phyloP scores from a whole-genome alignment of 2,329 filamentous ascomycete species.

The Neurospora crassa region DNA sequence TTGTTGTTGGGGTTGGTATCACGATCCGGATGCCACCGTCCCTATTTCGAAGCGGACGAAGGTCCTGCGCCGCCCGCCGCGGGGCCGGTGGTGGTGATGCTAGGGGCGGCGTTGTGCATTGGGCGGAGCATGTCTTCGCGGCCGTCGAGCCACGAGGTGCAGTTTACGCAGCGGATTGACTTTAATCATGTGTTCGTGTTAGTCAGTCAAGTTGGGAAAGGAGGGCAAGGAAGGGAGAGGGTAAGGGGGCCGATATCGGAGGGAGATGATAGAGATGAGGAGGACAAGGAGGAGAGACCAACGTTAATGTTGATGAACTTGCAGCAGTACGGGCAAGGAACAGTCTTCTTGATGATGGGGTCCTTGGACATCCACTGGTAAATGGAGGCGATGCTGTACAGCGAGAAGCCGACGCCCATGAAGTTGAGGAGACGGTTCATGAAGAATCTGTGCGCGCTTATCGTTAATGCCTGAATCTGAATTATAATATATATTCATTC shows the following conservation, averaged over 20 bases:
- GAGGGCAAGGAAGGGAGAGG: neutral
- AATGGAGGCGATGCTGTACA: slow-evolving; percentile 53
- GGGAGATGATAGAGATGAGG: neutral
- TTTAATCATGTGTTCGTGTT: no score
- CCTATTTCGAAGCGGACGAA: neutral
- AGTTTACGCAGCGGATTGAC: slow-evolving; percentile 37
- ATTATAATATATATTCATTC: neutral
- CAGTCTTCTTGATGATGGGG: slow-evolving; percentile 60
- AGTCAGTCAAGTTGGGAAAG: no score
- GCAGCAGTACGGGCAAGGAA: slow-evolving; percentile 59
- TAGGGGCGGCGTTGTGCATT: neutral
- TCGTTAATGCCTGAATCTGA: neutral
- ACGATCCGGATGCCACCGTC: neutral
- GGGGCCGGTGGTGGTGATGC: neutral
- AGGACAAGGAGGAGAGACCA: slow-evolving; percentile 9
- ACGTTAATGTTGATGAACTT: slow-evolving; percentile 56
- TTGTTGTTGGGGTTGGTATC: neutral
- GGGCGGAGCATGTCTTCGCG: slow-evolving; percentile 28
- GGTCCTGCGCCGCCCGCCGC: neutral
- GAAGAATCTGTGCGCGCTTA: slow-evolving; percentile 36
- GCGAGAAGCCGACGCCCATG: slow-evolving; percentile 50
- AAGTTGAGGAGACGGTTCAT: slow-evolving; percentile 58
- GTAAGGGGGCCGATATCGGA: neutral
- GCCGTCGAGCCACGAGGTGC: slow-evolving; percentile 42
- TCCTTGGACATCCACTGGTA: slow-evolving; percentile 55